phyloP scores from a whole-genome alignment of 768 basidiomycete species.

The Suillus americanus region DNA sequence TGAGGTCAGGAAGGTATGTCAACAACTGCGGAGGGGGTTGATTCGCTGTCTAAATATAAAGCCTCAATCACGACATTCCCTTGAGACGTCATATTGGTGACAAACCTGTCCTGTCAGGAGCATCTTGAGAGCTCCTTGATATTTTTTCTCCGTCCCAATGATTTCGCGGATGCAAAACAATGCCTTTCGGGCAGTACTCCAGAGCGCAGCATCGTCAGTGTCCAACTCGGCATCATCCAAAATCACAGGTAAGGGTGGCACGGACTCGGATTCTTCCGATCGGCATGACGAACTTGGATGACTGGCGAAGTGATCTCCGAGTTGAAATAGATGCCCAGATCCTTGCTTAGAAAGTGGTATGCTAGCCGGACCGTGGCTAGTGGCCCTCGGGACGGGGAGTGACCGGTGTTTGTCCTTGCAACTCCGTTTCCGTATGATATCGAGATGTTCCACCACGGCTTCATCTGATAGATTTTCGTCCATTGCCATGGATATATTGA shows the following conservation, averaged over 20 bases:
- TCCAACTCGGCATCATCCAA: constrained; percentile 11
- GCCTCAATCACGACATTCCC: constrained; percentile 3
- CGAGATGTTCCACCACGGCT: constrained; percentile 46
- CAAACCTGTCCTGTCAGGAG: constrained; percentile 37
- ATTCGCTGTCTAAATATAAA: constrained; percentile 30
- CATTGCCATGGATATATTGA: constrained; percentile 45
- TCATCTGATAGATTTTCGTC: constrained; percentile 52
- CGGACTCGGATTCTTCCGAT: background rate
- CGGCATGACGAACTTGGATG: too few relatives aligned
- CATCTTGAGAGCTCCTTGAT: constrained; percentile 38
- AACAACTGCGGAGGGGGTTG: constrained; percentile 54
- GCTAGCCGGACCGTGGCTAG: background rate
- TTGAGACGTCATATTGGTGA: constrained; percentile 2
- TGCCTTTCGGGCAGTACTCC: constrained; percentile 39
- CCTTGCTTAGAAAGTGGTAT: background rate
- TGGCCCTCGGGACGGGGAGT: background rate
- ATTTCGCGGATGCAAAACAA: constrained; percentile 49
- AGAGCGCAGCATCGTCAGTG: constrained; percentile 27
- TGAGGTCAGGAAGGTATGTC: constrained; percentile 49
- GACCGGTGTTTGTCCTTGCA: background rate
- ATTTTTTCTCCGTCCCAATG: constrained; percentile 45
- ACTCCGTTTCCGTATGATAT: constrained; percentile 38
- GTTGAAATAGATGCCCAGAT: background rate
- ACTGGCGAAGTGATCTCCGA: background rate
- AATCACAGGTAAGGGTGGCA: constrained; percentile 1